phyloP scores from a whole-genome alignment of 2,329 filamentous ascomycete genomes.

The Trichoderma sp. region DNA sequence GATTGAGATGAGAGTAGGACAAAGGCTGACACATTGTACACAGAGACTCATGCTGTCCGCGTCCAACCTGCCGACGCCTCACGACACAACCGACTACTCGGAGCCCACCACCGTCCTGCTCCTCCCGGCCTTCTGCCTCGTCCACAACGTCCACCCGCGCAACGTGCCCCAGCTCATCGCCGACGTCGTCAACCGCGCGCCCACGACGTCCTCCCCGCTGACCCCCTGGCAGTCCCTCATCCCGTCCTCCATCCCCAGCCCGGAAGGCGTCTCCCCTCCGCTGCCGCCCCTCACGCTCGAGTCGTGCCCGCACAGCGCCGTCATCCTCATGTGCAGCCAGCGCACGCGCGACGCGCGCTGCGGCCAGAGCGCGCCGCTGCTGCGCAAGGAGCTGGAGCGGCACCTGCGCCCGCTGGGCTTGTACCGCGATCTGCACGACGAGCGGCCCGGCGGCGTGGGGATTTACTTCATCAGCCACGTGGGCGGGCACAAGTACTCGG shows the following conservation, averaged over 20 bases:
- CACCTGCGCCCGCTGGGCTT: slow-evolving; percentile 83
- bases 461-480: slow-evolving; percentile 97
- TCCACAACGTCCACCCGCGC: slow-evolving; percentile 80
- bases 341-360: slow-evolving; percentile 92
- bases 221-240: slow-evolving; percentile 40
- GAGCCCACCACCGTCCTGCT: slow-evolving; percentile 78
- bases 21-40: slow-evolving; percentile 20
- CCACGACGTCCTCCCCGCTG: slow-evolving; percentile 73
- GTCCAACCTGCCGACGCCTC: slow-evolving; percentile 83
- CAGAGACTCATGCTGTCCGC: slow-evolving; percentile 88
- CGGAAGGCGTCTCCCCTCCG: slow-evolving; percentile 35
- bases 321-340: slow-evolving; percentile 93
- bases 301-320: slow-evolving; percentile 76
- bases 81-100: slow-evolving; percentile 62
- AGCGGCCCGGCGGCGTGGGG: slow-evolving; percentile 86
- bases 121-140: slow-evolving; percentile 78
- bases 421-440: slow-evolving; percentile 84
- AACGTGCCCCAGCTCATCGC: slow-evolving; percentile 72
- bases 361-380: slow-evolving; percentile 86
- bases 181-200: slow-evolving; percentile 68
- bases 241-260: slow-evolving; percentile 40
- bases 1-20: neutral
- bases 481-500: slow-evolving; percentile 93
- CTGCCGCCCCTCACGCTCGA: slow-evolving; percentile 38
- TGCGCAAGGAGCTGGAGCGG: slow-evolving; percentile 86